Base-by-base conservation (phyloP, 352 stramenopile genomes). In the Pythium biforme region DNA sequence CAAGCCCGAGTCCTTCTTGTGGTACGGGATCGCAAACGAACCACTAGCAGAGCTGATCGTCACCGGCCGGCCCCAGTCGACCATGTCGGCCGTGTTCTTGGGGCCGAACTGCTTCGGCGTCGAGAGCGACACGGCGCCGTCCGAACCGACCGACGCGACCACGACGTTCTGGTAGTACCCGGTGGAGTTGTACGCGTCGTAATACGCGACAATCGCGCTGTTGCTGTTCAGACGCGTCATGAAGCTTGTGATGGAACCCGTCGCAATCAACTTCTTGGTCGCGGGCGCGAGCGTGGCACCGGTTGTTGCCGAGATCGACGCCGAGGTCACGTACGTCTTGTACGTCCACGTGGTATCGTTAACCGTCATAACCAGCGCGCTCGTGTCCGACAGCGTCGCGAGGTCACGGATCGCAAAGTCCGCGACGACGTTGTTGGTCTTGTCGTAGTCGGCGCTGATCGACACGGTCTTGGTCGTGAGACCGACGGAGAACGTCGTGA, bases 21-120 rank as follows among this genome's bases (percentile, higher is more conserved):
- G 86, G 70, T 86, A 88, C 23, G 73, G 75, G 48, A 88, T 77
- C 19, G 80, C 62, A 34, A 92, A 85, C 7, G 48, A 69, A 11
- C 59, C 55, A 17, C 29, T 50, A n/a, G 74, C 62, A 0, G 55
- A 51, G 20, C 58, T 62, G 9, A 88, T 65, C 1, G 64, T 65
- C 23, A 73, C 17, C 0, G 83, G 75, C 4, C 70, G 55, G 10
- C 72, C 79, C 46, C 84, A 86, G 22, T 69, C 27, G n/a, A 29
- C 20, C 23, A 17, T 41, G 47, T 56, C 39, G 26, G 48, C 31
- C 6, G 53, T 33, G 57, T 83, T 88, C 20, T 43, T 26, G 4
- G 51, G 34, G 6, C 69, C 80, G 37, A 92, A 90, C 6, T 20
- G 23, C 7, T 60, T 50, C 0, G 59, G 56, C 0, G 50, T 14